Evolutionary conservation across 805 yeast species (phyloP).

Genomic region (Wickerhamomyces kurtzmanii): DNA sequence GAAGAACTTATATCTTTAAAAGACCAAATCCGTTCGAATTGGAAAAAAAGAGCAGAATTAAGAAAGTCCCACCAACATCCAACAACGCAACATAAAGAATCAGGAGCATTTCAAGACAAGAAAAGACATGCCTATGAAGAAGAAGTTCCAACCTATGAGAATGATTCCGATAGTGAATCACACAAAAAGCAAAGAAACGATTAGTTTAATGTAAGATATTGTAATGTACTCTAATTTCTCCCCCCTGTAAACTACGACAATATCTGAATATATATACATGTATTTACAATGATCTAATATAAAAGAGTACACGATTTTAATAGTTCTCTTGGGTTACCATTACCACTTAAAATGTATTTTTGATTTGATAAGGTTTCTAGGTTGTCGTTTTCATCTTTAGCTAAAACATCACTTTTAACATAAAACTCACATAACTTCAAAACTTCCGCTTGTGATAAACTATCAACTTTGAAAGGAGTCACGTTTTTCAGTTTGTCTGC

Average conservation of each 20-base stretch:
- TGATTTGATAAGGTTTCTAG: constrained; percentile 30
- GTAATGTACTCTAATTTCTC: no score
- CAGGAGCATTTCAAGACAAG: no score
- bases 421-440: constrained; percentile 29
- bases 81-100: no score
- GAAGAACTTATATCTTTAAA: constrained; percentile 61
- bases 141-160: no score
- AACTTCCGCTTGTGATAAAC: constrained; percentile 35
- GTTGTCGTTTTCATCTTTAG: constrained; percentile 23
- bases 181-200: no score
- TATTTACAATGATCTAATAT: not conserved
- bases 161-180: no score
- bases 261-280: no score
- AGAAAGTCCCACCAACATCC: constrained; percentile 4
- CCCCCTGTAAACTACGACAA: no score
- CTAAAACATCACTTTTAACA: constrained; percentile 27
- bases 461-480: constrained; percentile 29
- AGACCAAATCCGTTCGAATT: constrained; percentile 42
- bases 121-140: constrained; percentile 2
- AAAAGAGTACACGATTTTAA: constrained; percentile 15
- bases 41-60: constrained; percentile 47
- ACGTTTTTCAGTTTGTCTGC: constrained; percentile 34
- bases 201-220: no score
- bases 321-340: constrained; percentile 53
- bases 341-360: constrained; percentile 48